Conservation (phyloP, 495 filamentous ascomycete species). For the Cercophora newfieldiana region DNA sequence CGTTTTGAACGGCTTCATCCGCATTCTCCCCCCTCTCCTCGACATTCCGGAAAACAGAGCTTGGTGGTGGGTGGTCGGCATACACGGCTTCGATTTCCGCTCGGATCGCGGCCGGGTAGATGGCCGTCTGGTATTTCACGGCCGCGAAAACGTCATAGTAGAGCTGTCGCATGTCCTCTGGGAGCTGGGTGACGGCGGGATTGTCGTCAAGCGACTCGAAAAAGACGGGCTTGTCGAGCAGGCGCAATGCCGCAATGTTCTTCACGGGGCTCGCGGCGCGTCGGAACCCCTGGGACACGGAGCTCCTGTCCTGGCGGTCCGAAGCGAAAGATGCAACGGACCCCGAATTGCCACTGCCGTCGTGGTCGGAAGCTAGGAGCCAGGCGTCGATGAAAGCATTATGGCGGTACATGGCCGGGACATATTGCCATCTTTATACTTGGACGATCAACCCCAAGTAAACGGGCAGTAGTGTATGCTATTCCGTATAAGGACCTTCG, state of each 20-base stretch:
- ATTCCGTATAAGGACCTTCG: too few species aligned
- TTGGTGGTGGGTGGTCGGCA: background rate
- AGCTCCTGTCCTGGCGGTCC: too few species aligned
- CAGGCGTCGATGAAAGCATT: too few species aligned
- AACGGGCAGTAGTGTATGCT: too few species aligned
- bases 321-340: too few species aligned
- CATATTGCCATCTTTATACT: too few species aligned
- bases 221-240: slow-evolving; percentile 12
- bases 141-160: slow-evolving; percentile 1
- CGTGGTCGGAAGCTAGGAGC: too few species aligned
- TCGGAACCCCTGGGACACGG: slow-evolving; percentile 13
- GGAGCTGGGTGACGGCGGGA: slow-evolving; percentile 5
- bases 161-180: slow-evolving; percentile 13
- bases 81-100: slow-evolving; percentile 2
- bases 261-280: slow-evolving; percentile 16
- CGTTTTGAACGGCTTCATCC: background rate
- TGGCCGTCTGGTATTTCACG: slow-evolving; percentile 11
- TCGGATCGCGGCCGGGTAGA: slow-evolving; percentile 14
- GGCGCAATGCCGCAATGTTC: slow-evolving; percentile 7
- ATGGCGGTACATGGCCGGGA: too few species aligned
- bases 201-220: slow-evolving; percentile 2
- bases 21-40: background rate
- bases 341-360: too few species aligned
- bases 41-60: too few species aligned
- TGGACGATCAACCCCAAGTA: too few species aligned